Base-by-base conservation (phyloP, 768 basidiomycete genomes). In the Suillus americanus region DNA sequence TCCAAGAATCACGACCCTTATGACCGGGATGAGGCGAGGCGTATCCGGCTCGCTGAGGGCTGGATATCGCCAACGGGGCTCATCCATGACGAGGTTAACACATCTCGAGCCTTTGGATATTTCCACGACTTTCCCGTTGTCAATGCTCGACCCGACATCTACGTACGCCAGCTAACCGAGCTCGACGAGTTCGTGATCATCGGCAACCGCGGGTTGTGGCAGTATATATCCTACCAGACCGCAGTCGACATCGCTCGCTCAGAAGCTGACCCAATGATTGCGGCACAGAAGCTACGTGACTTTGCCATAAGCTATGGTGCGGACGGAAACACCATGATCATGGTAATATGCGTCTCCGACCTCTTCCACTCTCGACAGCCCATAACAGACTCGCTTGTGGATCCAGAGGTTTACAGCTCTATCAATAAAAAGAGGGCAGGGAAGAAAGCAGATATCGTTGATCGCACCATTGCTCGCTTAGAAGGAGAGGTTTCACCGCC, bases 291-390 rank as follows among this genome's bases (percentile, higher is more conserved):
- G 79, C 78, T 99, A 48, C 86, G 97, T 56, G 97, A 99, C 74
- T 92, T 98, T 67, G 95, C 97, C 9, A 93, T 99, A 72, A 94
- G 94, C 69, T 98, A 98, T 76, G 97, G 97, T 2, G 94, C 95
- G 20, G 89, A 92, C 62, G 94, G 93, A 16, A 92, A 89, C 66
- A 91, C 90, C 56, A 98, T 99, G 95, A 95, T 99, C 78, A 99
- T 99, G 97, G 95, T 98, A 41, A 86, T 99, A 69, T 86, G 86
- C 59, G 81, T 97, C 25, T 86, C 85, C 10, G 94, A 93, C 72
- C 80, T 96, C 38, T 92, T 95, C 79, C 80, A 85, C 35, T 77
- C 80, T 1, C 80, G 82, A 45, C 84, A 84, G 51, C 79, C 66
- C 41, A 67, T 60, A 50, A 40, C 67, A 48, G 71, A 72, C 37